These are phyloP conservation scores for Pseudovirgaria hyperparasitica DNA, from an alignment of 2,329 filamentous ascomycete genomes.

Conservation along the genomic window DNA sequence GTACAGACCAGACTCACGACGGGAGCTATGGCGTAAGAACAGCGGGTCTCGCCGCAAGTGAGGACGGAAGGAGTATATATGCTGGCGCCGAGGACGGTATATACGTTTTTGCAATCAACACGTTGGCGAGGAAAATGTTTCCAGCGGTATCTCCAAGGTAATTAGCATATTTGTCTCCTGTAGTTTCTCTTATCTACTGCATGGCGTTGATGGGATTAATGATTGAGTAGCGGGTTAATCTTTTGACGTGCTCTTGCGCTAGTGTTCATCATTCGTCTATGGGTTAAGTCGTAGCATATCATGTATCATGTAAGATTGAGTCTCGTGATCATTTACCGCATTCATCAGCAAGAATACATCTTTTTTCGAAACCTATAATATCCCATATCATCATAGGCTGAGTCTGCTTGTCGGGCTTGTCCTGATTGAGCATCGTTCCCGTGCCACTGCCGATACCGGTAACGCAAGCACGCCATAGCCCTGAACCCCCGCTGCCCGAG, in stretches of 20 bases:
- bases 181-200: not conserved
- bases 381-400: too few relatives aligned
- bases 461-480: too few relatives aligned
- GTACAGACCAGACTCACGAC: too few relatives aligned
- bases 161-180: conserved; percentile 3
- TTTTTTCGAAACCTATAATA: too few relatives aligned
- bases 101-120: conserved; percentile 59
- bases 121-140: conserved; percentile 43
- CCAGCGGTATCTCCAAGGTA: conserved; percentile 26
- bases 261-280: not conserved
- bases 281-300: not conserved
- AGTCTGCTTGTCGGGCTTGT: too few relatives aligned
- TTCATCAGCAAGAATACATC: too few relatives aligned
- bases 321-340: too few relatives aligned
- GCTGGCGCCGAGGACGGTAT: conserved; percentile 54
- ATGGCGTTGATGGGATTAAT: not conserved
- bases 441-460: too few relatives aligned
- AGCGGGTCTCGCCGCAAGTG: conserved; percentile 35
- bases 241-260: not conserved
- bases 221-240: not conserved
- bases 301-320: too few relatives aligned
- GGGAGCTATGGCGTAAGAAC: conserved; percentile 28
- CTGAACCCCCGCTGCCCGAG: too few relatives aligned
- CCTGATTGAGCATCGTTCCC: too few relatives aligned
- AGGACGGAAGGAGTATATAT: conserved; percentile 34